Evolutionary conservation across 2,329 filamentous ascomycete species (phyloP).

Genomic region (Thielaviopsis ethacetica): DNA sequence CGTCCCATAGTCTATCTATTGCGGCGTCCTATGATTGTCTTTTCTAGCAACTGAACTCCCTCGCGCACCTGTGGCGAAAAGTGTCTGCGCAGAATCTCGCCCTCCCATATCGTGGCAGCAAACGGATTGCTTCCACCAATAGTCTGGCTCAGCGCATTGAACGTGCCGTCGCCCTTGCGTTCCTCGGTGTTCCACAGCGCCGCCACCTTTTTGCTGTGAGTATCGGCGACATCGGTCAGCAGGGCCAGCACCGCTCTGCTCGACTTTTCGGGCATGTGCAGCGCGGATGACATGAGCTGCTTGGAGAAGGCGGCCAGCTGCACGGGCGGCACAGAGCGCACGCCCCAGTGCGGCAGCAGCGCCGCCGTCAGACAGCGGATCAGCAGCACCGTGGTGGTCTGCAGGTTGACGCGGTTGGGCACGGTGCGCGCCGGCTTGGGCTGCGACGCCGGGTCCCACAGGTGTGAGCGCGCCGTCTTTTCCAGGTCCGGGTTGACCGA

Average conservation of each 20-base stretch:
- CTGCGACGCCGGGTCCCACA: conserved; percentile 43
- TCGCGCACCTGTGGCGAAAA: conserved; percentile 78
- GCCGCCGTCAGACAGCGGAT: conserved; percentile 71
- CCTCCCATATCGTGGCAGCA: conserved; percentile 83
- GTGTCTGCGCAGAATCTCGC: conserved; percentile 69
- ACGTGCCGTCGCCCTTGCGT: conserved; percentile 76
- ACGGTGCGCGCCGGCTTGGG: conserved; percentile 24
- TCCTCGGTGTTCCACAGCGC: conserved; percentile 94
- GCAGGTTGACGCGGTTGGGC: conserved; percentile 65
- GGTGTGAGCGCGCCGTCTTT: conserved; percentile 53
- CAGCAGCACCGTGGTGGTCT: conserved; percentile 85
- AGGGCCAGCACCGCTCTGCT: conserved; percentile 64
- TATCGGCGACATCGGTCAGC: conserved; percentile 60
- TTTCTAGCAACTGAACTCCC: conserved; percentile 52
- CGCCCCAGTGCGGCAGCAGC: conserved; percentile 58
- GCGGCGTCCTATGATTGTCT: conserved; percentile 30
- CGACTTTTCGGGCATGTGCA: conserved; percentile 86
- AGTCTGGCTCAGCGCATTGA: conserved; percentile 54
- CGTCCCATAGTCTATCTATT: neutral
- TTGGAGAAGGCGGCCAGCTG: conserved; percentile 88
- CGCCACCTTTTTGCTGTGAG: conserved; percentile 65
- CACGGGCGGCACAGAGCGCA: conserved; percentile 61
- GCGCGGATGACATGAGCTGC: conserved; percentile 62
- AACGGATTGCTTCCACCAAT: conserved; percentile 84
- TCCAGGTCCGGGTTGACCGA: conserved; percentile 77